These are phyloP conservation scores for Andrographis paniculata DNA, from an alignment of 305 asterid genomes.

Conservation along the genomic window DNA sequence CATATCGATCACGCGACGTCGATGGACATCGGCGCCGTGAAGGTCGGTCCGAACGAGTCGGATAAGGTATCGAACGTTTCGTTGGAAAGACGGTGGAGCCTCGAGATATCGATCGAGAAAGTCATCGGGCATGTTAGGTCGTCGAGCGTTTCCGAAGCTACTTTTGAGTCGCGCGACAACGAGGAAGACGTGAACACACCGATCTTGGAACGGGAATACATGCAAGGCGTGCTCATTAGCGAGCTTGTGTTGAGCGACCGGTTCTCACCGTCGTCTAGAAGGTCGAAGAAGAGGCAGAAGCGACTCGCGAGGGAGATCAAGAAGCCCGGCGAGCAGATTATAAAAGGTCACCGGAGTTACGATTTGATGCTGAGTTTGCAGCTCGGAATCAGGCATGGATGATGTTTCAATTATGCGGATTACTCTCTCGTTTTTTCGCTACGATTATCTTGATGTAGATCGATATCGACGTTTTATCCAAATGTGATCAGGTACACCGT, in stretches of 20 bases:
- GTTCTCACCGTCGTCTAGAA: conserved; percentile 70
- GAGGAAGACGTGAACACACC: conserved; percentile 46
- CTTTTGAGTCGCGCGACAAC: conserved; percentile 34
- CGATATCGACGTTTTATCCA: conserved; percentile 18
- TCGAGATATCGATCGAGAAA: conserved; percentile 87
- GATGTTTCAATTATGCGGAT: conserved; percentile 8
- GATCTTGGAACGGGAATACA: conserved; percentile 85
- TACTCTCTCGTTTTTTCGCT: neutral
- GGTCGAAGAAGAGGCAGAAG: conserved; percentile 63
- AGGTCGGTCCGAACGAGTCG: conserved; percentile 38
- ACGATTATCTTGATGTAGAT: too few relatives aligned
- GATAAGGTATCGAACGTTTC: conserved; percentile 44
- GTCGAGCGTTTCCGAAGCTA: conserved; percentile 36
- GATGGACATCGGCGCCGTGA: conserved; percentile 47
- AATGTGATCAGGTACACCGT: conserved; percentile 75
- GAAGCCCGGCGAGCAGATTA: conserved; percentile 85
- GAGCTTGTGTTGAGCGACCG: conserved; percentile 61
- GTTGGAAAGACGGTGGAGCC: conserved; percentile 88
- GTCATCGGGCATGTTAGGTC: conserved; percentile 55
- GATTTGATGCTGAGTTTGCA: conserved; percentile 95
- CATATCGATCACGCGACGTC: conserved; percentile 54
- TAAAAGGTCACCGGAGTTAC: conserved; percentile 97
- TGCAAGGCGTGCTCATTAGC: conserved; percentile 94
- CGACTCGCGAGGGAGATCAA: conserved; percentile 62
- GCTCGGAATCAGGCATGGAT: conserved; percentile 89